Evolutionary conservation across 2,329 filamentous ascomycete species (phyloP).

Genomic region (Aspergillus eucalypticola): DNA sequence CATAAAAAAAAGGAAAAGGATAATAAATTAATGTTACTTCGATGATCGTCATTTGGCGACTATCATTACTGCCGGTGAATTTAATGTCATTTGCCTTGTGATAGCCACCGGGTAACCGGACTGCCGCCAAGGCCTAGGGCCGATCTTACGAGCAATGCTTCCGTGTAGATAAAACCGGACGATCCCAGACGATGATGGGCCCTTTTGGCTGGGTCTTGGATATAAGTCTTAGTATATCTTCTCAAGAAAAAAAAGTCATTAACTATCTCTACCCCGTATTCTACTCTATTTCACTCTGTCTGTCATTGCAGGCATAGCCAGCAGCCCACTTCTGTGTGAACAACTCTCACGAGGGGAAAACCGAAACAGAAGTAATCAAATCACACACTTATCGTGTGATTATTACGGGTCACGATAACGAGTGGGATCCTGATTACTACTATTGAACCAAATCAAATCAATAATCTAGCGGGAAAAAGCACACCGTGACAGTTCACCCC

Average conservation of each 20-base stretch:
- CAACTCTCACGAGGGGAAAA: too few species aligned
- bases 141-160: conserved; percentile 15
- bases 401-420: too few species aligned
- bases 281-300: background rate
- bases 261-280: background rate
- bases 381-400: too few species aligned
- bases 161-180: conserved; percentile 13
- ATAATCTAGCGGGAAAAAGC: too few species aligned
- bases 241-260: too few species aligned
- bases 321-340: background rate
- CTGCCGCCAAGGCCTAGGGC: conserved; percentile 10
- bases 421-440: too few species aligned
- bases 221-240: background rate
- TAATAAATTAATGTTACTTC: background rate
- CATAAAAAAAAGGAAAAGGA: background rate
- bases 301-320: background rate
- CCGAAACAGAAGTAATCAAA: too few species aligned
- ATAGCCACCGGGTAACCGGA: conserved; percentile 9
- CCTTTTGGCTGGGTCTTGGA: conserved; percentile 1
- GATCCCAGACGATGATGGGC: conserved; percentile 11
- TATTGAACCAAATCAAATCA: too few species aligned
- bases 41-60: conserved; percentile 1
- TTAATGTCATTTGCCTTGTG: conserved; percentile 6
- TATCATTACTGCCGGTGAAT: background rate
- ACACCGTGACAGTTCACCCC: background rate